A percentile compares a stretch with the other conserved stretches of the same genome.
Conservation (phyloP, 345 rosid species). For the Schrenkiella parvula region DNA sequence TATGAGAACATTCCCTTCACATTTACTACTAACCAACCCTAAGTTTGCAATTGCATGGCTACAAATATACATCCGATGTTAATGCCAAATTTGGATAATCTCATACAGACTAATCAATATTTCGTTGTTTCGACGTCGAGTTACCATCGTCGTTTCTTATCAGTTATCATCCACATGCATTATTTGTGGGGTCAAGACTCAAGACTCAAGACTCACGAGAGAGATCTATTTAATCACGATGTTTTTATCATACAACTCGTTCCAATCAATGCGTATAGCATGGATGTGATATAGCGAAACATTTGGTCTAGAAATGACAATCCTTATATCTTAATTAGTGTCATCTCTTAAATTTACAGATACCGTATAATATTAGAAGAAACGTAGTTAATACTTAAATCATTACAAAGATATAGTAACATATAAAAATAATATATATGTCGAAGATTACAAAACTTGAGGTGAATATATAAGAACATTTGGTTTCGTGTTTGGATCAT, state of each 20-base stretch:
- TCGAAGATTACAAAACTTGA: background rate
- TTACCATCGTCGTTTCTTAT: constrained; percentile 8
- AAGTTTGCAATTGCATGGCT: constrained; percentile 30
- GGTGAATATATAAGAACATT: background rate
- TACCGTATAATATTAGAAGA: background rate
- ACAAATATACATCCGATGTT: background rate
- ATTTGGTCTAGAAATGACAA: constrained; percentile 10
- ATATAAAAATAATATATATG: background rate
- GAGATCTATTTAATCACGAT: constrained; percentile 4
- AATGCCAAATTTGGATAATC: constrained; percentile 10
- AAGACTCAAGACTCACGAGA: background rate
- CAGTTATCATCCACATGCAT: constrained; percentile 19
- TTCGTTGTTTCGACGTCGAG: background rate
- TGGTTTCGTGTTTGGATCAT: background rate
- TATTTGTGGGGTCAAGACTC: constrained; percentile 15
- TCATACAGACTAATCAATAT: constrained; percentile 1
- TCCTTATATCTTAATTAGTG: background rate
- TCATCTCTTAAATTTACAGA: background rate
- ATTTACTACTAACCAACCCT: constrained; percentile 28
- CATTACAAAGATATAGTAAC: background rate
- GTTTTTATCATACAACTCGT: background rate
- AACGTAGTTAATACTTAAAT: background rate
- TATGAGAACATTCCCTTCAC: constrained; percentile 30
- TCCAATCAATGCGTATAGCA: background rate
- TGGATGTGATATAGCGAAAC: constrained; percentile 8